Base-by-base conservation (phyloP, 352 stramenopile genomes). In the Globisporangium barbulae region DNA sequence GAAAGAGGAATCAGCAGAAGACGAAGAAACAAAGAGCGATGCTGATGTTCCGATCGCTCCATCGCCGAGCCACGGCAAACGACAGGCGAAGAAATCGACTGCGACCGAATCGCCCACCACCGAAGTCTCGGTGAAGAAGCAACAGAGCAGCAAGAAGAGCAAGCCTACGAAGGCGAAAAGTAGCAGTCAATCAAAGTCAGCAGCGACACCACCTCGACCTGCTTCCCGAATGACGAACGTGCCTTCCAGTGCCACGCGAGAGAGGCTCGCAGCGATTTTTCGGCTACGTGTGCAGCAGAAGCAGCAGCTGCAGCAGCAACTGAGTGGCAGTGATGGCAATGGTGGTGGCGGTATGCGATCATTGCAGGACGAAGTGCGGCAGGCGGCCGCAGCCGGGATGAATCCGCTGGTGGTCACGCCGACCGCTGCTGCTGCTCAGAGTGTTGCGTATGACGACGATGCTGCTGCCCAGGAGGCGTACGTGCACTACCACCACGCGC, bases 211-310 rank as follows among this genome's bases (percentile, higher is more conserved):
- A 28, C 19, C 50, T 42, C 19, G 28, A 28, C 9, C 50, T 2
- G 17, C 31, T 42, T 2, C 31, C 31, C 52, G 17, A 5, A 31
- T 58, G 31, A 30, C 30, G 17, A 45, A 54, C 3, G 49, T 37
- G 4, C 25, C 28, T 0, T 37, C 55, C 12, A 60, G 31, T 17
- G 60, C 71, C 0, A 85, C 74, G 5, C 71, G 72, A 37, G 76
- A 91, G 50, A 75, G 79, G n/a, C 64, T 93, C 25, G 72, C 78
- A 2, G 73, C 69, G 19, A 89, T 91, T 54, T 93, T 93, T 33
- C 78, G 76, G 6, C 67, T 80, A 28, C 78, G 83, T 10, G 44
- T 91, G 15, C 74, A 84, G 41, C 78, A 78, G 35, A 63, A 84
- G 33, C 71, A 70, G 28, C 70, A 88, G 21, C 57, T 86, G 12